phyloP scores from a whole-genome alignment of 371 early-diverging fungal genomes.

The Saksenaea oblongispora region DNA sequence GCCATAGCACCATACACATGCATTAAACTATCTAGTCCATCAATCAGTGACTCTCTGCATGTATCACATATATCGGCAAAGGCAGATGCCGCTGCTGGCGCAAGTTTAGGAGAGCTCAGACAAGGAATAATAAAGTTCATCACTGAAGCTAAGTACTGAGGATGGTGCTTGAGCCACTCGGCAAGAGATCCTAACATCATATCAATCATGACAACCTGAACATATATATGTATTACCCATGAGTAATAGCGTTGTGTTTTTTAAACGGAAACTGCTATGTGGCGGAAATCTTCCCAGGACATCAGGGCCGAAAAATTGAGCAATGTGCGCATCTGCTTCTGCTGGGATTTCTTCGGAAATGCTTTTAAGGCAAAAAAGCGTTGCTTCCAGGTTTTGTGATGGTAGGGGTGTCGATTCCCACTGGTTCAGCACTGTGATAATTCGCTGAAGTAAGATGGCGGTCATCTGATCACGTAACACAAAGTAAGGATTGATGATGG shows the following conservation, averaged over 20 bases:
- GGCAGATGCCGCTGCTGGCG: constrained; percentile 65
- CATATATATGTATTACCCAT: constrained; percentile 41
- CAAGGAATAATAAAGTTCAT: constrained; percentile 71
- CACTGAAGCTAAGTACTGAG: constrained; percentile 57
- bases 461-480: constrained; percentile 69
- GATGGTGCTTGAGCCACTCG: constrained; percentile 73
- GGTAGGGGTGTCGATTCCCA: constrained; percentile 28
- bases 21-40: constrained; percentile 63
- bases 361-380: constrained; percentile 65
- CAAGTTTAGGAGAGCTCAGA: constrained; percentile 59
- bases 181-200: constrained; percentile 59
- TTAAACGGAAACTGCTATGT: constrained; percentile 38
- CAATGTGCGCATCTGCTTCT: constrained; percentile 52
- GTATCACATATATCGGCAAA: constrained; percentile 76
- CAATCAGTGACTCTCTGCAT: constrained; percentile 67
- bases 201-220: not conserved
- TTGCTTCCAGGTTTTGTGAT: constrained; percentile 53
- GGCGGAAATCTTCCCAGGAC: constrained; percentile 54
- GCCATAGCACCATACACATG: constrained; percentile 56
- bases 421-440: constrained; percentile 42
- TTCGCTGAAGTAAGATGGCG: constrained; percentile 55
- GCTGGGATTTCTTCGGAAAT: constrained; percentile 72
- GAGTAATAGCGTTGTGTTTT: constrained; percentile 49
- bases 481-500: constrained; percentile 71
- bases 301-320: constrained; percentile 61